A percentile compares a stretch with the other conserved stretches of the same genome.
Evolutionary conservation across 2,329 filamentous ascomycete species (phyloP).

Genomic region (Fusarium sp.): DNA sequence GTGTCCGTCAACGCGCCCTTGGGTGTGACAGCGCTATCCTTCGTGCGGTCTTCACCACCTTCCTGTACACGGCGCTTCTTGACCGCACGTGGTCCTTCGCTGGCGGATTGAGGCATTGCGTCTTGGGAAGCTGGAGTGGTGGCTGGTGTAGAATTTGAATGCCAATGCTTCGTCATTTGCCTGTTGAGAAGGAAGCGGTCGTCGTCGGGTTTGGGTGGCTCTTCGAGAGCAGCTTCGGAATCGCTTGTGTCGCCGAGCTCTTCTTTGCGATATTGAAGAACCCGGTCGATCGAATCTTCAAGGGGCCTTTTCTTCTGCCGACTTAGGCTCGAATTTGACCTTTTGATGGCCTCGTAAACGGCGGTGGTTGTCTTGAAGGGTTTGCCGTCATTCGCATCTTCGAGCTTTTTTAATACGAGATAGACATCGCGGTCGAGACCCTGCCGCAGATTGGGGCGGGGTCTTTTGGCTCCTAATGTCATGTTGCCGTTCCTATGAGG

Average conservation of each 20-base stretch:
- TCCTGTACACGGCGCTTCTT: conserved; percentile 51
- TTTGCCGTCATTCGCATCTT: conserved; percentile 70
- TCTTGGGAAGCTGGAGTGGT: conserved; percentile 4
- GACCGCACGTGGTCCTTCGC: conserved; percentile 37
- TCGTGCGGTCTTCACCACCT: conserved; percentile 41
- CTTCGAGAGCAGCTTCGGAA: conserved; percentile 61
- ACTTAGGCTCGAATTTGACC: conserved; percentile 87
- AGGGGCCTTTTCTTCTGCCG: conserved; percentile 83
- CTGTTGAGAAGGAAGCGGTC: conserved; percentile 55
- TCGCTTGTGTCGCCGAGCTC: conserved; percentile 67
- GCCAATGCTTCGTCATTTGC: conserved; percentile 57
- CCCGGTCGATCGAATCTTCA: conserved; percentile 87
- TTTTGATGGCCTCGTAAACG: conserved; percentile 83
- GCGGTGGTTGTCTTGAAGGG: conserved; percentile 61
- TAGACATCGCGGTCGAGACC: conserved; percentile 78
- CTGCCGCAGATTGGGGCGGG: conserved; percentile 36
- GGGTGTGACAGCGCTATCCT: conserved; percentile 20
- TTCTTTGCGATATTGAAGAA: conserved; percentile 78
- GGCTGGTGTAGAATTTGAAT: conserved; percentile 30
- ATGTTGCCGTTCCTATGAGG: conserved; percentile 6
- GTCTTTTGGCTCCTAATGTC: conserved; percentile 25
- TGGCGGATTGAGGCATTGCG: background rate
- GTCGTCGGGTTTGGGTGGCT: conserved; percentile 47
- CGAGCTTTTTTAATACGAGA: conserved; percentile 80
- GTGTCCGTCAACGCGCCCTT: conserved; percentile 35